Evolutionary conservation across 2,329 filamentous ascomycete species (phyloP), one percentile per base, ranked within the genome.

Genomic region (Cyphellophora europaea): DNA sequence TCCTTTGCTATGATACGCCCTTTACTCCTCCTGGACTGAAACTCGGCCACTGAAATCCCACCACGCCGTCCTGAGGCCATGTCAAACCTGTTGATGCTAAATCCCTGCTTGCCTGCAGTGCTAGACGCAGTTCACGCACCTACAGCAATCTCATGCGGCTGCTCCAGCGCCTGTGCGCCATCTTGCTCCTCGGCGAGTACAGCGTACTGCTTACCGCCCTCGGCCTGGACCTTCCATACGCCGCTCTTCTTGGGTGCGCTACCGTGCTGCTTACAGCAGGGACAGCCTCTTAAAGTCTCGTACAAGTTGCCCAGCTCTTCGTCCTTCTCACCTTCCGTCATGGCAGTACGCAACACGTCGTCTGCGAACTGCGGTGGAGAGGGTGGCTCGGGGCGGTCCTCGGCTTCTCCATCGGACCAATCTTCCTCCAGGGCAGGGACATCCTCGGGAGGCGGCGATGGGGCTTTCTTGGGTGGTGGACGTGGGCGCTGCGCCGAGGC

Each of bases 401-500:
- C 32, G 4, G 29, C 33, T 5, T 39, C 38, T 10, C 38, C 40
- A 3, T 43, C 40, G n/a, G 21, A 25, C 21, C 37, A 33, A 11
- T 43, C 37, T 5, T 12, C 29, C 17, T 28, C 28, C 4, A 40
- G 14, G 19, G 35, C 38, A 5, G 37, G 32, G 11, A 32, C 30
- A 14, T 32, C 30, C 19, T 32, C 30, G 5, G 4, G n/a, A 11
- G 10, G 28, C 16, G 28, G 28, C 16, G 28, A 16, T 11, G 4
- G 28, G 11, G 14, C 12, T 16, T 18, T 17, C 11, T n/a, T n/a
- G n/a, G n/a, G 10, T 12, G 18, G 8, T 30, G 15, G 27, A 19
- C 45, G 41, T 15, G 45, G 45, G 12, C 36, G 45, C 11, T 16
- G 33, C 1, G 43, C 38, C 4, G 42, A 35, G 10, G 45, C 45